Evolutionary conservation across 331 rosid species (phyloP), one percentile per base, ranked within the genome.

Genomic region (Spiraea crenata): DNA sequence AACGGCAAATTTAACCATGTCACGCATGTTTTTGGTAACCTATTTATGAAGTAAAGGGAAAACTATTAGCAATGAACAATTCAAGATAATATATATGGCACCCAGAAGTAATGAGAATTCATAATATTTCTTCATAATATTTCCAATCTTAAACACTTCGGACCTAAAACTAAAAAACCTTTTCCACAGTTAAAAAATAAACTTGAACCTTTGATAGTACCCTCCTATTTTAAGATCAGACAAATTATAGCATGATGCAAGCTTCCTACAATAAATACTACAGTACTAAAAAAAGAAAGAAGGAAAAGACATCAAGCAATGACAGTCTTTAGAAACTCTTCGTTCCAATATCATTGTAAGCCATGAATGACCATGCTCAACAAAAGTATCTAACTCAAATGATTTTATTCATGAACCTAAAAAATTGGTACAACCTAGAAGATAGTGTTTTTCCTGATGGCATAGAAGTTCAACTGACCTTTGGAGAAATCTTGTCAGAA

Each of bases 11-110:
- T 86, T 95, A 85, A 91, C 90, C 67, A 95, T 80, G 76, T 89
- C 96, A 63, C 96, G 99, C 74, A 89, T 88, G 76, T 77, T 88
- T 74, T 82, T 88, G 39, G 98, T 84, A 51, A 91, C 85, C 98
- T 95, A 73, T 56, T 35, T 57, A 50, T 47, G 34, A 45, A 31
- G 10, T 7, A 11, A 58, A 5, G 4, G 4, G 10, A 41, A 15
- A 8, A 20, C 5, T 38, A 15, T 1, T 8, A 42, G 7, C 41
- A 20, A 15, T 20, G 25, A 58, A 17, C 31, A 13, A 40, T 13
- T 41, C 35, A 62, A 17, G 45, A 47, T 19, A 74, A 39, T 55
- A 59, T 65, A 69, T 47, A n/a, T 72, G 62, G 46, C 48, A 46
- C 31, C 35, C 44, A 38, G 52, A 62, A 31, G 25, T 4, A 37